Conservation (phyloP, 2,329 filamentous ascomycete genomes). For the Penicillium concentricum region DNA sequence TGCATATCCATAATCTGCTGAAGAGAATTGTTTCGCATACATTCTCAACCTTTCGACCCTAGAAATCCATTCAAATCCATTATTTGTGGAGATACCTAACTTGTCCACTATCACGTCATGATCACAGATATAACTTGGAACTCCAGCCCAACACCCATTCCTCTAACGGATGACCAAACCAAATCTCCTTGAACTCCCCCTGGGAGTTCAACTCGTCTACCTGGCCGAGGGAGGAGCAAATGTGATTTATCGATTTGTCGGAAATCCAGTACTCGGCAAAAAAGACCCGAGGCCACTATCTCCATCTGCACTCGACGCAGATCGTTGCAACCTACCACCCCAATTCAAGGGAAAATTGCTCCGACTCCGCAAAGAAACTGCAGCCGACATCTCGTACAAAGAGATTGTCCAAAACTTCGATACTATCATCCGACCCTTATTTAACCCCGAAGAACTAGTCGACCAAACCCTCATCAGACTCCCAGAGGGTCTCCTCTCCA, state of each 20-base stretch:
- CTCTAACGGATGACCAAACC: conserved; percentile 34
- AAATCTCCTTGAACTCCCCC: conserved; percentile 35
- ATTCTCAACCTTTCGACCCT: background rate
- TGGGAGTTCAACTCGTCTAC: conserved; percentile 42
- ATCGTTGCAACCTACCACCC: conserved; percentile 19
- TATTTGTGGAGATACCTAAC: background rate
- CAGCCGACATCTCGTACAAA: conserved; percentile 53
- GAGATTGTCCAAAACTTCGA: conserved; percentile 44
- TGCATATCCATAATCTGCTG: background rate
- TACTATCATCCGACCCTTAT: conserved; percentile 53
- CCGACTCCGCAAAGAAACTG: conserved; percentile 60
- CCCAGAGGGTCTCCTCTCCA: conserved; percentile 43
- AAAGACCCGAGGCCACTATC: conserved; percentile 19
- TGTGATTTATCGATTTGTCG: conserved; percentile 64
- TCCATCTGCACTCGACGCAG: conserved; percentile 17
- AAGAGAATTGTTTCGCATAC: background rate
- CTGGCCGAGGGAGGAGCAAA: conserved; percentile 74
- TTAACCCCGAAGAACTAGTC: conserved; percentile 55
- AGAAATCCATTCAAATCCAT: background rate
- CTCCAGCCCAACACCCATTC: conserved; percentile 8
- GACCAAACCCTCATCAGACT: conserved; percentile 56
- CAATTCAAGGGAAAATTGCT: conserved; percentile 51
- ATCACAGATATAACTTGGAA: conserved; percentile 8
- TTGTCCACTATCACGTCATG: conserved; percentile 17
- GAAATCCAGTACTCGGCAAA: conserved; percentile 25